phyloP scores from a whole-genome alignment of 1,139 yeast species.

The Hemisphaericaspora lyxosophila region DNA sequence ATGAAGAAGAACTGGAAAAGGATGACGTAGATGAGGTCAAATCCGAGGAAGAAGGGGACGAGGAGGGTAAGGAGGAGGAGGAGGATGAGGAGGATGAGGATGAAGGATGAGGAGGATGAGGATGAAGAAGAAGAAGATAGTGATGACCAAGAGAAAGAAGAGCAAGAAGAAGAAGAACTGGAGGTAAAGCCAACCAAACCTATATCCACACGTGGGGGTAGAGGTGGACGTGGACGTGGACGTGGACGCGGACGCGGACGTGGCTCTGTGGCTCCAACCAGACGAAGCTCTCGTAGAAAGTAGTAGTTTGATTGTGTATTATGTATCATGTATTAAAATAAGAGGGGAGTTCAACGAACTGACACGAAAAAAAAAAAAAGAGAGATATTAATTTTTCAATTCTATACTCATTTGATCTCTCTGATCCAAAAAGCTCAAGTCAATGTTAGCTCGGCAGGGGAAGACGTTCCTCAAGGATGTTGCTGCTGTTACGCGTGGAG shows the following conservation, averaged over 20 bases:
- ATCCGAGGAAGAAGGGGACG: slow-evolving; percentile 8
- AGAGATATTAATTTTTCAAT: no score
- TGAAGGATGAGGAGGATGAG: slow-evolving; percentile 6
- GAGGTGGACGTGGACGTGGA: neutral
- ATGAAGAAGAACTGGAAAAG: slow-evolving; percentile 10
- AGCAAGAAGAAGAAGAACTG: slow-evolving; percentile 28
- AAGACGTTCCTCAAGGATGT: neutral
- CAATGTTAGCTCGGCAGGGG: neutral
- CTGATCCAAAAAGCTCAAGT: no score
- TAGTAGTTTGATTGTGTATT: no score
- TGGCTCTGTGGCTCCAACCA: slow-evolving; percentile 15
- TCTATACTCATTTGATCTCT: neutral
- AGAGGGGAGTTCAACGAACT: no score
- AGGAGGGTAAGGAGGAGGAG: slow-evolving; percentile 7
- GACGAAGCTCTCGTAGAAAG: slow-evolving; percentile 30
- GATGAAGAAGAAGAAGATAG: slow-evolving; percentile 6
- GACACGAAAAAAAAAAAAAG: no score
- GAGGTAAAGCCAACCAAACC: slow-evolving; percentile 13
- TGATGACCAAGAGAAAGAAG: neutral
- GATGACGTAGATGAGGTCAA: slow-evolving; percentile 10
- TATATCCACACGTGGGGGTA: no score
- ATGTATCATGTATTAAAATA: no score
- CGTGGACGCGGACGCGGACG: neutral
- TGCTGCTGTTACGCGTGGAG: neutral
- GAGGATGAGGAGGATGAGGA: neutral